Evolutionary conservation across 148 eudicot genomes (phyloP), one percentile per base, ranked within the genome.

Genomic region (Camellia lanceoleosa): DNA sequence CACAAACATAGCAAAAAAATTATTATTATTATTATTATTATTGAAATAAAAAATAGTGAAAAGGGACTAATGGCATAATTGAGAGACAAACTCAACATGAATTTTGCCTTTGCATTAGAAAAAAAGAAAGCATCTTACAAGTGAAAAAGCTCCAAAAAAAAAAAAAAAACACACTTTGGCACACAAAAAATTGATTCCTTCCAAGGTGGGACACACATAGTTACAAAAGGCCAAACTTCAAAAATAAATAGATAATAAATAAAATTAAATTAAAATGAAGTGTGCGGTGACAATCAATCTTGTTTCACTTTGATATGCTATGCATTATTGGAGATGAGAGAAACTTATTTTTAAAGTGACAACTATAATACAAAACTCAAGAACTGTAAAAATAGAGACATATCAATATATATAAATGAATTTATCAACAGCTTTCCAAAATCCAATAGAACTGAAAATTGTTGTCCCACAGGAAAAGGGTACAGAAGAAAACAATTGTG

Each of bases 21-120:
- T 30, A 30, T 30, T 30, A 30, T 30, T 30, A 30, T 30, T 30
- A 30, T 30, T 30, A 0, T 30, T 23, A 23, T 23, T 30, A 1
- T 30, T 30, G 38, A 30, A 30, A 30, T 30, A 30, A 30, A 30
- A 30, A 30, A 30, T 30, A 30, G 52, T 49, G 52, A 49, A 7
- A 4, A 49, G 5, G 6, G 7, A 49, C 52, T 49, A 4, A 0
- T 49, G 7, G 52, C 5, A 49, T 61, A 30, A 67, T 42, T 9
- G 71, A 67, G 71, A 67, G 71, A 67, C 71, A 67, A 67, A 18
- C 16, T 41, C 47, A 67, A 14, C 71, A 67, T 11, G 64, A 30
- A 67, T 67, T 67, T 67, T 41, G 42, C 18, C 71, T 67, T 41
- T 30, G 42, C 47, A 67, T 8, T 65, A 42, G 1, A 38, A 11